Percentiles rank a stretch among this genome's conserved stretches.
Conservation (phyloP, 2,329 filamentous ascomycete species). For the Penicillium sp. region DNA sequence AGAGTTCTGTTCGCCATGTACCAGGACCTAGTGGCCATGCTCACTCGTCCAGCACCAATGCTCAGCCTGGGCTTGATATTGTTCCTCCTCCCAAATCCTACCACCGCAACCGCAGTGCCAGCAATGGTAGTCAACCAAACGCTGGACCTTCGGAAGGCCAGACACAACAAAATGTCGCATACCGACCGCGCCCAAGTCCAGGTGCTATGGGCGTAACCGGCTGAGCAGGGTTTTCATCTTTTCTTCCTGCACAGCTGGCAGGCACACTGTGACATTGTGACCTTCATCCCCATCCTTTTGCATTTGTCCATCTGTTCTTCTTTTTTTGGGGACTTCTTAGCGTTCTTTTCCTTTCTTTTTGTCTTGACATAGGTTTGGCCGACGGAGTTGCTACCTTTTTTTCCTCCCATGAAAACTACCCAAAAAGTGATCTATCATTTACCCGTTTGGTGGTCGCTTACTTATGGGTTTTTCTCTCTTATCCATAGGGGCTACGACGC, state of each 20-base stretch:
- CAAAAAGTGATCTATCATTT: slow-evolving; percentile 27
- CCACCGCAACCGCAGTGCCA: slow-evolving; percentile 38
- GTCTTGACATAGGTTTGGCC: slow-evolving; percentile 30
- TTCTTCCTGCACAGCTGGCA: slow-evolving; percentile 22
- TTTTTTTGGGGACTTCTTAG: slow-evolving; percentile 28
- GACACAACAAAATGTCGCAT: slow-evolving; percentile 36
- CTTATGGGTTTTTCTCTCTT: slow-evolving; percentile 16
- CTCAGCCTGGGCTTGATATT: slow-evolving; percentile 28
- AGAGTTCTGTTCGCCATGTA: slow-evolving; percentile 79
- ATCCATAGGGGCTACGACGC: slow-evolving; percentile 9
- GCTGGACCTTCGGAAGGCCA: slow-evolving; percentile 30
- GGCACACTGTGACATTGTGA: slow-evolving; percentile 13
- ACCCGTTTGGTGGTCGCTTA: slow-evolving; percentile 13
- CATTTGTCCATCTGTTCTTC: slow-evolving; percentile 15
- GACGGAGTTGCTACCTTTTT: slow-evolving; percentile 29
- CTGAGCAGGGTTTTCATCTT: slow-evolving; percentile 21
- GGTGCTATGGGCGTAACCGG: slow-evolving; percentile 44
- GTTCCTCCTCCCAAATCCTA: slow-evolving; percentile 27
- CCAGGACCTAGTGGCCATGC: slow-evolving; percentile 44
- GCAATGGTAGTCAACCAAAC: slow-evolving; percentile 35
- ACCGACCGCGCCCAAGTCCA: slow-evolving; percentile 38
- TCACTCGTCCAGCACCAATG: slow-evolving; percentile 30
- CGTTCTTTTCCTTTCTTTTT: slow-evolving; percentile 26
- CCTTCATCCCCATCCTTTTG: slow-evolving; percentile 20
- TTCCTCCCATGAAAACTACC: slow-evolving; percentile 22